Evolutionary conservation across 2,329 filamentous ascomycete genomes (phyloP), one percentile per base, ranked within the genome.

Genomic region (Ceratocystis huliohia): DNA sequence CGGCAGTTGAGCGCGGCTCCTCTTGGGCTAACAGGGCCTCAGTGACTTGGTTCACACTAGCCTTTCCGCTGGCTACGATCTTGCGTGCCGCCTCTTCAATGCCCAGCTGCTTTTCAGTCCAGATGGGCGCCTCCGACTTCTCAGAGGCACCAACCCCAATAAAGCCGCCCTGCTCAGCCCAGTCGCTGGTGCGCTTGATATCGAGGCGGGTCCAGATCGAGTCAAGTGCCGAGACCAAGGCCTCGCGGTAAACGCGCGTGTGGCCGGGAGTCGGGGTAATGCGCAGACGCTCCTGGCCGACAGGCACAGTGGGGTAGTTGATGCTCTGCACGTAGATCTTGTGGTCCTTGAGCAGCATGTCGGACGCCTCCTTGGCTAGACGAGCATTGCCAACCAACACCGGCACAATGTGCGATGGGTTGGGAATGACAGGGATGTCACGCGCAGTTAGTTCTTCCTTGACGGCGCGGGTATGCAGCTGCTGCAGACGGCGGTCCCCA

Each of bases 301-400:
- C 91, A 1, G 94, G 94, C 2, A 99, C 94, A 64, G 94, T 99
- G 1, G 94, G 94, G 78, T 97, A 97, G 79, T 99, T 99, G 82
- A 99, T 97, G 66, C 91, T 91, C 78, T 99, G 94, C 30, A 99
- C 94, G 74, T 99, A 99, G 74, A 99, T 96, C 69, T 86, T 84
- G 79, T 96, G 89, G 71, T 96, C 88, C 71, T 88, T 86, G 15
- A 99, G 83, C 25, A 99, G 85, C 79, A 96, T 85, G 74, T 99
- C 94, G 28, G 90, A 96, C 6, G 94, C 94, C 71, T 87, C 82
- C 81, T 94, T 96, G 68, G 94, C 94, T 50, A 95, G 79, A 76
- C 94, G 92, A 61, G 94, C 94, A 73, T 96, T 94, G 68, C 94
- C 94, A 63, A 99, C 93, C 13, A 99, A 82, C 65, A 97, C 84